These are phyloP conservation scores for Hibiscus tridactylites DNA, from an alignment of 345 rosid species.

Conservation along the genomic window DNA sequence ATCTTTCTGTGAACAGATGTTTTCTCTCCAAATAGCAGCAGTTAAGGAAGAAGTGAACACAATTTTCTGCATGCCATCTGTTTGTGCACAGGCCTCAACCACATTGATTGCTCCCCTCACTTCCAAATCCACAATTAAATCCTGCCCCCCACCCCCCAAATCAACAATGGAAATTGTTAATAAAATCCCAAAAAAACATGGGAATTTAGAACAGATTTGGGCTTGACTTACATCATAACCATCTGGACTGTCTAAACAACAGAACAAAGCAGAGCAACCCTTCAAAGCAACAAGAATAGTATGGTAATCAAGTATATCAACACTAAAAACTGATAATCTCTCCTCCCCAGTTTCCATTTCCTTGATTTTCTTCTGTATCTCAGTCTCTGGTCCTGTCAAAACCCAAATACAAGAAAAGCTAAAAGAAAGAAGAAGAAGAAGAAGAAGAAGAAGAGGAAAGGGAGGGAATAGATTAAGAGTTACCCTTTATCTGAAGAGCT, in stretches of 20 bases:
- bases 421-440: neutral
- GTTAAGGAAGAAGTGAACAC: slow-evolving; percentile 67
- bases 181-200: neutral
- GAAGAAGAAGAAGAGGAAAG: neutral
- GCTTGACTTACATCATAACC: slow-evolving; percentile 51
- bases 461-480: neutral
- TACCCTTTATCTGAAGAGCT: slow-evolving; percentile 57
- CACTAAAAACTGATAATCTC: slow-evolving; percentile 39
- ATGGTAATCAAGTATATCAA: slow-evolving; percentile 69
- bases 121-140: slow-evolving; percentile 53
- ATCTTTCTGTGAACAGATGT: slow-evolving; percentile 41
- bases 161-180: neutral
- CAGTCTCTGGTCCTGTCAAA: slow-evolving; percentile 38
- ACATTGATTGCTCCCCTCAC: slow-evolving; percentile 79
- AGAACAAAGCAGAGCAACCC: slow-evolving; percentile 61
- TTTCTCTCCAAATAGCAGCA: slow-evolving; percentile 82
- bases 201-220: neutral
- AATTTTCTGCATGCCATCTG: slow-evolving; percentile 47
- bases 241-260: slow-evolving; percentile 60
- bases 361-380: slow-evolving; percentile 49
- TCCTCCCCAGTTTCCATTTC: slow-evolving; percentile 57
- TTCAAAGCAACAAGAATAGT: slow-evolving; percentile 68
- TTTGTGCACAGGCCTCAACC: slow-evolving; percentile 85
- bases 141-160: slow-evolving; percentile 25
- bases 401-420: neutral